Percentiles rank a stretch among this genome's conserved stretches.
Conservation (phyloP, 1,284 basidiomycete species). For the Apiotrichum montevideense region DNA sequence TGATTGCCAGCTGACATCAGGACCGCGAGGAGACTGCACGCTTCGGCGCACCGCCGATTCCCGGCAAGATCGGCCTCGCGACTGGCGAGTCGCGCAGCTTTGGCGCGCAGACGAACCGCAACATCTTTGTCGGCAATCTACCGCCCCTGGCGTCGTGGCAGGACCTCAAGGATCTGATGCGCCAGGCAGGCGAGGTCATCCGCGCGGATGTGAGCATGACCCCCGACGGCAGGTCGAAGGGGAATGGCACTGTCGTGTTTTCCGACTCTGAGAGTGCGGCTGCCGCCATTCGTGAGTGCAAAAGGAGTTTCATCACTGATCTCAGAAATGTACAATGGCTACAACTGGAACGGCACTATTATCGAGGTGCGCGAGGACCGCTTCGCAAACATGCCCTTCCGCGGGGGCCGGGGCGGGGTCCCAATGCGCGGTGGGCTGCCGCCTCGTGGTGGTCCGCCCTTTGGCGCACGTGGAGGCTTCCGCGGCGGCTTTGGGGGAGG, state of each 20-base stretch:
- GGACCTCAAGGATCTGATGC: constrained; percentile 94
- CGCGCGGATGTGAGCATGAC: constrained; percentile 90
- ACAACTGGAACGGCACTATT: constrained; percentile 85
- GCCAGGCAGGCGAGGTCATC: constrained; percentile 85
- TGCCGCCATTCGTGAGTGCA: constrained; percentile 73
- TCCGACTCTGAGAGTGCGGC: constrained; percentile 83
- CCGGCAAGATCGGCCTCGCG: constrained; percentile 85
- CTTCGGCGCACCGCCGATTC: constrained; percentile 86
- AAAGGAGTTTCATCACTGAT: neutral
- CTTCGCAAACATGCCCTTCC: constrained; percentile 61
- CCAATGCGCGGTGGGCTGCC: constrained; percentile 46
- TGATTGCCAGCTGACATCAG: constrained; percentile 54
- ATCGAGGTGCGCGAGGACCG: constrained; percentile 94
- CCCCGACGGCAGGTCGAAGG: constrained; percentile 86
- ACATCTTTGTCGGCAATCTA: constrained; percentile 87
- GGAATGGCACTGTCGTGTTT: constrained; percentile 90
- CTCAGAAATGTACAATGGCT: constrained; percentile 85
- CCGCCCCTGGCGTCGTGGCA: constrained; percentile 97
- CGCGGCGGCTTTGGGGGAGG: constrained; percentile 49
- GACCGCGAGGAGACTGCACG: constrained; percentile 93
- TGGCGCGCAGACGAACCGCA: constrained; percentile 52
- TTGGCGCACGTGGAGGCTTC: constrained; percentile 54
- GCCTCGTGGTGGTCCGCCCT: constrained; percentile 8
- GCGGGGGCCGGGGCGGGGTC: constrained; percentile 54
- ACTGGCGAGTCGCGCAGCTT: constrained; percentile 66